Percentiles rank a stretch among this genome's conserved stretches.
Conservation (phyloP, 2,329 filamentous ascomycete species). For the Cercospora citrullina region DNA sequence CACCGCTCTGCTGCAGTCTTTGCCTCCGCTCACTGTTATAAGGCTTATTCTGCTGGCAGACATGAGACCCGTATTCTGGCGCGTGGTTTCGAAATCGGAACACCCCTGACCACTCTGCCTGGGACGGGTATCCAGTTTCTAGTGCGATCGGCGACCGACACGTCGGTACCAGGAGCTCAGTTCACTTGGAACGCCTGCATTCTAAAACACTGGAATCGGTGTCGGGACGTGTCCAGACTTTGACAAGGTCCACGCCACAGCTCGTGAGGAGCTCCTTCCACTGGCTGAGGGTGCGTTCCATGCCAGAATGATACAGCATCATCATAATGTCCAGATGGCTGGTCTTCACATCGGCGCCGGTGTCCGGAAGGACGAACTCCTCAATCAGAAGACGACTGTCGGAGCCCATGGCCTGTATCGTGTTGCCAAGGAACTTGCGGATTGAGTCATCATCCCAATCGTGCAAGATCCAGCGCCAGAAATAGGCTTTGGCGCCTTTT, state of each 20-base stretch:
- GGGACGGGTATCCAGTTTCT: neutral
- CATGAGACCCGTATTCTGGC: neutral
- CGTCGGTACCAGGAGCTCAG: neutral
- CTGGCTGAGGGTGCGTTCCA: conserved; percentile 16
- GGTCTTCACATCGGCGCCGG: conserved; percentile 14
- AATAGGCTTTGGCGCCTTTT: conserved; percentile 32
- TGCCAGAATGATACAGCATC: conserved; percentile 18
- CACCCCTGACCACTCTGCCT: neutral
- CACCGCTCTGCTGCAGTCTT: neutral
- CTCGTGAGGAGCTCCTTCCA: conserved; percentile 10
- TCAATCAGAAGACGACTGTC: conserved; percentile 31
- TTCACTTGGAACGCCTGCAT: conserved; percentile 7
- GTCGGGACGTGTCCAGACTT: conserved; percentile 17
- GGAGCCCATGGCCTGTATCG: conserved; percentile 24
- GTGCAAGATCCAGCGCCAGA: conserved; percentile 30
- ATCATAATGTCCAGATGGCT: conserved; percentile 20
- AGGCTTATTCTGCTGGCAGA: neutral
- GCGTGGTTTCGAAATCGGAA: neutral
- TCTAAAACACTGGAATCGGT: conserved; percentile 16
- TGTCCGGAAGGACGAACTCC: conserved; percentile 28
- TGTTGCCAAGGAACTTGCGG: conserved; percentile 25
- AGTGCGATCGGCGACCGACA: neutral
- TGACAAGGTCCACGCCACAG: conserved; percentile 15
- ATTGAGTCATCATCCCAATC: conserved; percentile 33
- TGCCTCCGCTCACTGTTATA: neutral